phyloP scores from a whole-genome alignment of 371 early-diverging fungal genomes.

The Apophysomyces ossiformis region DNA sequence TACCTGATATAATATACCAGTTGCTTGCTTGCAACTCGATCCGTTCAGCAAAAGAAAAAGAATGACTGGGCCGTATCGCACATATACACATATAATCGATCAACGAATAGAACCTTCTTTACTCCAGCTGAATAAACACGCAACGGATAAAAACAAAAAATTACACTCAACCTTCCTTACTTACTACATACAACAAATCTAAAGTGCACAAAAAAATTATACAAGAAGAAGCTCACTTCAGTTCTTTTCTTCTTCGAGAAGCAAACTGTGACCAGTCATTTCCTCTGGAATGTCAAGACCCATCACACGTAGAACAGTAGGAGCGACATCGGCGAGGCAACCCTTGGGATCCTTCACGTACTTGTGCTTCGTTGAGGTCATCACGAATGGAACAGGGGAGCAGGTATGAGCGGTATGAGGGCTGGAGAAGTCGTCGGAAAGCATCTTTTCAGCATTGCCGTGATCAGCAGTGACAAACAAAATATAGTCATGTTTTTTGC shows the following conservation, averaged over 20 bases:
- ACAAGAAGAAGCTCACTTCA: neutral
- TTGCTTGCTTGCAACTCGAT: neutral
- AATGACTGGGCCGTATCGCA: neutral
- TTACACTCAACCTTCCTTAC: neutral
- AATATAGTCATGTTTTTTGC: constrained; percentile 87
- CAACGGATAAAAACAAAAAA: constrained; percentile 6
- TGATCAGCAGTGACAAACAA: constrained; percentile 99
- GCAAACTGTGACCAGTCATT: constrained; percentile 89
- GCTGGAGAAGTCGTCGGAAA: constrained; percentile 78
- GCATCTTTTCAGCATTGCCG: constrained; percentile 99
- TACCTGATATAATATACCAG: neutral
- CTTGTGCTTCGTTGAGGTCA: constrained; percentile 67
- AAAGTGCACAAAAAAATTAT: neutral
- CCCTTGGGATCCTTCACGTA: constrained; percentile 62
- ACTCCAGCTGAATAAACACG: neutral
- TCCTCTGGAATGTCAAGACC: constrained; percentile 92
- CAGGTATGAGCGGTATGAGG: constrained; percentile 98
- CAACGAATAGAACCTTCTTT: no score
- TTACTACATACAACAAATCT: constrained; percentile 11
- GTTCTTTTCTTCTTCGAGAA: constrained; percentile 28
- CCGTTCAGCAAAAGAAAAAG: neutral
- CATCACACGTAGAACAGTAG: constrained; percentile 95
- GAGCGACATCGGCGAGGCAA: constrained; percentile 98
- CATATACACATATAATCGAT: no score
- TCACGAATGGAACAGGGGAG: constrained; percentile 93